A percentile compares a stretch with the other conserved stretches of the same genome.
Conservation (phyloP, 1,284 basidiomycete species). For the Laetiporus sulphureus region DNA sequence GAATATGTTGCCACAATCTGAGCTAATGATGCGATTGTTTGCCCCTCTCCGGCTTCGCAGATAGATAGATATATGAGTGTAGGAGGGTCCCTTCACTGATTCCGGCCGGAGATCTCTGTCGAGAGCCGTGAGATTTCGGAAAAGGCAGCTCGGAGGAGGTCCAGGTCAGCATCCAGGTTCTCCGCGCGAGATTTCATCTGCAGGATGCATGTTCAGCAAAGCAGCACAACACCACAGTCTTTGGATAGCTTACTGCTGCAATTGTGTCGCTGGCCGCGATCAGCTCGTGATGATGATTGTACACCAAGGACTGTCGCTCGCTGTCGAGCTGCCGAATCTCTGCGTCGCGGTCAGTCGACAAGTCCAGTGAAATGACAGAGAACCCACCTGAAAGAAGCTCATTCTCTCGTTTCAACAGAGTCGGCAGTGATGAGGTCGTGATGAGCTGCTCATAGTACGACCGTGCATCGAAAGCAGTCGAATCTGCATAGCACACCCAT, state of each 20-base stretch:
- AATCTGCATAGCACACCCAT: conserved; percentile 52
- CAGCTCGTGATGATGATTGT: conserved; percentile 92
- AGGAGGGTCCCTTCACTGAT: neutral
- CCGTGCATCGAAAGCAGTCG: conserved; percentile 74
- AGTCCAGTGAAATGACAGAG: neutral
- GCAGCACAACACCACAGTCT: neutral
- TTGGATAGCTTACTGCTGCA: conserved; percentile 52
- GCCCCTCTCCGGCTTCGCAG: too few species aligned
- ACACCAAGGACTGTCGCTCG: conserved; percentile 86
- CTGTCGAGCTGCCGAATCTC: conserved; percentile 85
- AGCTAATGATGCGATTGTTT: too few species aligned
- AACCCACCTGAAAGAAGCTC: conserved; percentile 60
- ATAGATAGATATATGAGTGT: too few species aligned
- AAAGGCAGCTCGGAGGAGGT: conserved; percentile 71
- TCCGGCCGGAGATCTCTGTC: conserved; percentile 48
- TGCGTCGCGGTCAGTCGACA: too few species aligned
- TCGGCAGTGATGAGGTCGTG: conserved; percentile 67
- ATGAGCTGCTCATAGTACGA: conserved; percentile 81
- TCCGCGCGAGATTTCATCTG: conserved; percentile 85
- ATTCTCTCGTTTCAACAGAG: conserved; percentile 70
- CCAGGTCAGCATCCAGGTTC: conserved; percentile 75
- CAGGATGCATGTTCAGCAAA: conserved; percentile 1
- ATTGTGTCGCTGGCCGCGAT: conserved; percentile 92
- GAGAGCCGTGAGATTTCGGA: conserved; percentile 78
- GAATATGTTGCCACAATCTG: too few species aligned